Evolutionary conservation across 768 basidiomycete genomes (phyloP).

Genomic region (Auricularia sp.): DNA sequence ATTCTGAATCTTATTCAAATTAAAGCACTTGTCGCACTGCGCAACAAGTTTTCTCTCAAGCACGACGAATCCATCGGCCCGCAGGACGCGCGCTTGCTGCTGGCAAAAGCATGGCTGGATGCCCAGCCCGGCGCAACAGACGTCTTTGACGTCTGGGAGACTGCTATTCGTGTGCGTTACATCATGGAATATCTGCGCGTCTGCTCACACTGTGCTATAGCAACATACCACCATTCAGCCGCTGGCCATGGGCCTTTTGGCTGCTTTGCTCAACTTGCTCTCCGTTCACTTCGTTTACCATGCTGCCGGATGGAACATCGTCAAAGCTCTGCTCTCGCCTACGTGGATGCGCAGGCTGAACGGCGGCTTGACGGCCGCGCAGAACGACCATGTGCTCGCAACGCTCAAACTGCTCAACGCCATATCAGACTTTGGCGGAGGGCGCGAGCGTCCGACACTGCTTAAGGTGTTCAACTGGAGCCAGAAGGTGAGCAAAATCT

Average conservation of each 20-base stretch:
- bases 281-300: slow-evolving; percentile 65
- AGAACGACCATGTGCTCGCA: slow-evolving; percentile 56
- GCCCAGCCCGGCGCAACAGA: slow-evolving; percentile 45
- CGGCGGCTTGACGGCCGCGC: slow-evolving; percentile 47
- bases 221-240: slow-evolving; percentile 32
- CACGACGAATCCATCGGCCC: slow-evolving; percentile 39
- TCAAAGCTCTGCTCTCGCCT: slow-evolving; percentile 48
- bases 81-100: slow-evolving; percentile 48
- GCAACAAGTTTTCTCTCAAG: slow-evolving; percentile 53
- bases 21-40: slow-evolving; percentile 23
- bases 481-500: slow-evolving; percentile 40
- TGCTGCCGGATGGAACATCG: slow-evolving; percentile 46
- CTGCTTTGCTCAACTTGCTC: slow-evolving; percentile 50
- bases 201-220: slow-evolving; percentile 16
- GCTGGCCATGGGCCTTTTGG: slow-evolving; percentile 41
- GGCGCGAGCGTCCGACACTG: slow-evolving; percentile 50
- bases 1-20: neutral
- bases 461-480: slow-evolving; percentile 73
- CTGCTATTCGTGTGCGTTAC: slow-evolving; percentile 35
- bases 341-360: slow-evolving; percentile 48
- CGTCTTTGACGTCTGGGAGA: slow-evolving; percentile 55
- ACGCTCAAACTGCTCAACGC: slow-evolving; percentile 54
- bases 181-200: neutral
- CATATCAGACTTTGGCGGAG: slow-evolving; percentile 55
- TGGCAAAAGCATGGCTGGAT: slow-evolving; percentile 56